Base-by-base conservation (phyloP, 805 yeast genomes). In the Debaryomyces hansenii region DNA sequence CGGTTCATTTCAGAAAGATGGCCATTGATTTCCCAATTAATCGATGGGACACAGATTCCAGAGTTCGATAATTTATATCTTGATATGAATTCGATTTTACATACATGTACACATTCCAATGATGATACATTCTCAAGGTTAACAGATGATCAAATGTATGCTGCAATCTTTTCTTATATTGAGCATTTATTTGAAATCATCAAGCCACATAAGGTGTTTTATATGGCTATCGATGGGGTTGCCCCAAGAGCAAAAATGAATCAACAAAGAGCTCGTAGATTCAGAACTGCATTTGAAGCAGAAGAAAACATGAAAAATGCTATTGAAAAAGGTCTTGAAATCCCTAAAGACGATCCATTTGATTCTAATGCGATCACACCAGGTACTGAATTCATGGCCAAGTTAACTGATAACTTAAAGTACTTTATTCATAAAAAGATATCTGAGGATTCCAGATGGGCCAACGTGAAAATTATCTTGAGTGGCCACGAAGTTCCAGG, bases 241-340 rank as follows among this genome's bases (percentile, higher is more conserved):
- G 99, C 99, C 0, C 99, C 99, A 36, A 77, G 99, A 64, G 99
- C 99, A 9, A 92, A 92, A 63, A 91, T 92, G 97, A 92, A 92
- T 64, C 98, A 92, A 68, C 99, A 92, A 68, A 82, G 99, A 69
- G 83, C 97, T 0, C 84, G 99, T 75, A 83, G 99, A 70, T 92
- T 92, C 67, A 78, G 97, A 67, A 84, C 96, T 27, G 98, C 97
- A 0, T 78, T 83, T 57, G 98, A 92, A 60, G 97, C 97, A 1
- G 96, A 92, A 62, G 82, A 82, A 54, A 84, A 83, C 42, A 62
- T 87, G 60, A 76, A 78, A 48, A 85, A 87, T 62, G 96, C 96
- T 4, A 72, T 85, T 36, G 78, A 77, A 28, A 74, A 79, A 16
- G 97, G 96, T 2, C 79, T 78, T 29, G 87, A 80, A 39, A 72